Evolutionary conservation across 352 stramenopile species (phyloP), one percentile per base, ranked within the genome.

Genomic region (Pythium rhizo-oryzae): DNA sequence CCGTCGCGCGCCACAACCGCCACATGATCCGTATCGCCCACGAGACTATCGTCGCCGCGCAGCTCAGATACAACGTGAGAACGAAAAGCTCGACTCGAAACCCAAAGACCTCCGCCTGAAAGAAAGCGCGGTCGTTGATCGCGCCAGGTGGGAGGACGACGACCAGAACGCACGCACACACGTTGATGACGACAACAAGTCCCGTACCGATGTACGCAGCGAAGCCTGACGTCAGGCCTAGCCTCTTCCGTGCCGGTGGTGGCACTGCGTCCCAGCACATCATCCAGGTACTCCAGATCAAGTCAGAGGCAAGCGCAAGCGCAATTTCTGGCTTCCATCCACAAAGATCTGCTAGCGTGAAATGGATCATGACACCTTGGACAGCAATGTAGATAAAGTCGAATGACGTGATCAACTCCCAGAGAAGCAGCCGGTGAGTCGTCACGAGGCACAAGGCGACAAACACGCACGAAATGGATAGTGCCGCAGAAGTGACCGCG

Each of bases 261-360:
- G 60, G 43, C 16, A 67, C 49, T 8, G 46, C 51, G n/a, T 67
- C 60, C 60, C 50, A 67, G 24, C 50, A 60, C 21, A 67, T n/a
- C 21, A 67, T 54, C 50, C 60, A 67, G 1, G 25, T 39, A 4
- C 50, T 51, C 60, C 60, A 60, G 6, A 60, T 8, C 51, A 33
- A 67, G 28, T 58, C 44, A 8, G n/a, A 8, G 5, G 28, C 0
- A 11, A 65, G 49, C 1, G 46, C 50, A 4, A 30, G 9, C 7
- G 46, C 35, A 1, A 49, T 49, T 4, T 41, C 46, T 19, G 44
- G 44, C 9, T 49, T 37, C 58, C 58, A 64, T 2, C 46, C 25
- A 12, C 37, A 52, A 7, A 64, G 35, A 21, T 56, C 43, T 8
- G 30, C 46, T 2, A 64, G 44, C n/a, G 51, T 56, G 13, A 64